Evolutionary conservation across 2,329 filamentous ascomycete species (phyloP), one percentile per base, ranked within the genome.

Genomic region (Penicillium sp.): DNA sequence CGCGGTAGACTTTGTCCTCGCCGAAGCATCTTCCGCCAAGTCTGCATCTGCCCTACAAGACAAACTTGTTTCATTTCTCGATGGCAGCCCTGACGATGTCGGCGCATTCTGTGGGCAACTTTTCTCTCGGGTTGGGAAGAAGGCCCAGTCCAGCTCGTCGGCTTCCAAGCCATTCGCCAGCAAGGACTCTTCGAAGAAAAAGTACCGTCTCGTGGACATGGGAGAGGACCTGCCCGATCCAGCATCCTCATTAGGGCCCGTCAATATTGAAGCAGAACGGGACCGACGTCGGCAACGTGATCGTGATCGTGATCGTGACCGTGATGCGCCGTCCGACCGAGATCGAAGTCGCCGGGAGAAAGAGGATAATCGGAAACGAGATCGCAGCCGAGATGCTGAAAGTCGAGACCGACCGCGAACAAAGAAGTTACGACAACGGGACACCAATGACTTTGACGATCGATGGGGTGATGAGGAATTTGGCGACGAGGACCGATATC

Each of bases 401-500:
- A 62, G 62, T 43, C 63, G 67, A 6, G 73, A 75, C 35, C 67
- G 73, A 18, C 68, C 70, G 49, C 70, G 71, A 26, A 70, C 73
- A 12, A 79, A 75, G 62, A 79, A 78, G 52, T 64, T 78, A 40
- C 70, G 80, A 47, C 71, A 71, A 49, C 69, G 74, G 51, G 74
- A 76, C 43, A 60, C 62, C 5, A 75, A 71, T 29, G 80, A 86
- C 54, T 84, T 85, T 55, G 85, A 90, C 41, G 85, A 90, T 61
- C 76, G 86, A 46, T 94, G 89, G 88, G 88, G 83, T 1, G 88
- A 93, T 58, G 86, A 90, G 61, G 86, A 88, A 57, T 51, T 66
- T 3, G 51, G 56, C 5, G 65, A 63, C 36, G 63, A 62, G n/a
- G 67, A 60, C 32, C 25, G 50, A 3, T 46, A 63, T 29, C 73